These are phyloP conservation scores for Cucumis hystrix DNA, from an alignment of 306 rosid species.

Conservation along the genomic window DNA sequence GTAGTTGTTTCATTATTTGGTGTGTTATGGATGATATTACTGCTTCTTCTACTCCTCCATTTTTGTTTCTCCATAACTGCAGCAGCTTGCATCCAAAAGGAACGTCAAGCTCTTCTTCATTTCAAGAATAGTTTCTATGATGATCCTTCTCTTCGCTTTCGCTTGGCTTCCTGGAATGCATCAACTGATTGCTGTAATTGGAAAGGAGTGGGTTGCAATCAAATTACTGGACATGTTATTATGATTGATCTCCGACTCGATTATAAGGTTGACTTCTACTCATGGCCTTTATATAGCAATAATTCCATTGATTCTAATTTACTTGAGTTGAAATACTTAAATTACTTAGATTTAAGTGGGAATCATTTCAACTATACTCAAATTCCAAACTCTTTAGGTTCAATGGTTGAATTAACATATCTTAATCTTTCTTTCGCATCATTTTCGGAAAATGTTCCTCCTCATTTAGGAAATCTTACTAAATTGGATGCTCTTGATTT, in stretches of 20 bases:
- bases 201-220: neutral
- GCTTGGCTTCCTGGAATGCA: neutral
- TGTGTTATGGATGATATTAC: too few relatives aligned
- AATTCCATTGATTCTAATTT: too few relatives aligned
- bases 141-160: neutral
- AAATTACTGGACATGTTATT: neutral
- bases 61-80: neutral
- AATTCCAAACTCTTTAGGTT: neutral
- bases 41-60: too few relatives aligned
- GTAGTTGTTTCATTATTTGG: too few relatives aligned
- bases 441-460: neutral
- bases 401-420: neutral
- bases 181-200: neutral
- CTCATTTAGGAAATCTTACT: neutral
- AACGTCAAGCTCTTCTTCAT: neutral
- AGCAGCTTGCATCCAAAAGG: neutral
- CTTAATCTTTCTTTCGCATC: neutral
- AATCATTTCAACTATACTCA: neutral
- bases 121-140: neutral
- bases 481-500: too few relatives aligned
- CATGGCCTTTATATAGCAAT: neutral
- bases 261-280: neutral
- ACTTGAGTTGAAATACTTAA: neutral
- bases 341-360: neutral
- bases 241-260: neutral